A percentile compares a stretch with the other conserved stretches of the same genome.
Conservation (phyloP, 2,329 filamentous ascomycete species). For the Ambrosiella xylebori region DNA sequence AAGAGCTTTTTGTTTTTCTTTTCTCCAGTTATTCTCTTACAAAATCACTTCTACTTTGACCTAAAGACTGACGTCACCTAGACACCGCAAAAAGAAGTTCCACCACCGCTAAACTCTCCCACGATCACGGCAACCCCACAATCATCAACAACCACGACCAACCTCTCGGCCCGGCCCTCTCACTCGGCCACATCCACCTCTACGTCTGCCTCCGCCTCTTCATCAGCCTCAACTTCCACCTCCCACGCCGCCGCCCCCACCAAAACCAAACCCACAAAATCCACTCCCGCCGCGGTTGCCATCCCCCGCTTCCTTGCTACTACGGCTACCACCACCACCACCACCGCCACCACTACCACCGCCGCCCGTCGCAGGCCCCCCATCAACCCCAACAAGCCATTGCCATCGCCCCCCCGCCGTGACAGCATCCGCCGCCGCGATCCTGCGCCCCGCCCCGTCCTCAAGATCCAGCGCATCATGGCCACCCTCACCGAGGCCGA, state of each 20-base stretch:
- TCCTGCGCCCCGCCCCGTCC: slow-evolving; percentile 25
- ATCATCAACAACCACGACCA: not conserved
- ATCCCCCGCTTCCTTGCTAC: not conserved
- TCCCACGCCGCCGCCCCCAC: not conserved
- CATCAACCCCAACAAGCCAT: slow-evolving; percentile 36
- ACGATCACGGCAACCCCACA: not conserved
- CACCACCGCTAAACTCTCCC: not conserved
- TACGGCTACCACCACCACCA: too few species aligned
- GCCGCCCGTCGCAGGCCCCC: not conserved
- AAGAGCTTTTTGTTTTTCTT: not conserved
- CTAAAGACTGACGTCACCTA: not conserved
- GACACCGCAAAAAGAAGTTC: not conserved
- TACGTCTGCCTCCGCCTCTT: not conserved
- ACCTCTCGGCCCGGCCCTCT: not conserved
- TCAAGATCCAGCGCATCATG: slow-evolving; percentile 42
- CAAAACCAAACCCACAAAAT: not conserved
- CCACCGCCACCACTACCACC: not conserved
- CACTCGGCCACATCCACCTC: not conserved
- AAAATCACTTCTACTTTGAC: too few species aligned
- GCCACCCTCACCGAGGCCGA: slow-evolving; percentile 40
- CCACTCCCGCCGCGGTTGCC: not conserved
- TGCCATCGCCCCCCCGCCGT: slow-evolving; percentile 34
- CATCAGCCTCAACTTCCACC: not conserved
- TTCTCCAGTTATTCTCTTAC: not conserved
- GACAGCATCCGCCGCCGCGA: slow-evolving; percentile 21